Base-by-base conservation (phyloP, 179 eudicot species). In the Pouteria campechiana region DNA sequence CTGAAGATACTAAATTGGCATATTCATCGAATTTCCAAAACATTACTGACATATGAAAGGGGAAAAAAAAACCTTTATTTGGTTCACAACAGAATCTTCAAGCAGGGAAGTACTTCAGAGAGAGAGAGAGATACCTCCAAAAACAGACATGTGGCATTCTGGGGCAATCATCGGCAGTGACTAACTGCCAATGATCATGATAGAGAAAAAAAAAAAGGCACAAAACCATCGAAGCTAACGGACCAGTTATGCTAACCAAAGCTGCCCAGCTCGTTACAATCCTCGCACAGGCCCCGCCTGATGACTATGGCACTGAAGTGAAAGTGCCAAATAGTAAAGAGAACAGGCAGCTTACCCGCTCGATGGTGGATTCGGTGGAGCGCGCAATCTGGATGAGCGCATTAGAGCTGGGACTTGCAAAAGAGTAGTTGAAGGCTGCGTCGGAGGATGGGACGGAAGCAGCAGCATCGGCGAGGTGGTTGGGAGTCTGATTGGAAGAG, bases 291-390 rank as follows among this genome's bases (percentile, higher is more conserved):
- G 13, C 39, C 13, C 1, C 2, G 17, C 11, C 13, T 6, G 17
- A 37, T 6, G 21, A 14, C 4, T 9, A 10, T 17, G 11, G 3
- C 7, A 4, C 5, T 24, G 21, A 21, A 8, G 16, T 15, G 23
- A 0, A 15, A 17, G 15, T 6, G 44, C 34, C 5, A 15, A 8
- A 6, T 31, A 5, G 1, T 39, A 27, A 42, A 6, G 3, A 6
- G 13, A 39, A 4, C 2, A 3, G 4, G 6, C 3, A 33, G 3
- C 6, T 42, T 64, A 88, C 97, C 68, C 73, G 69, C 65, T 89
- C 97, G 20, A 85, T 63, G 12, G 57, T 18, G 7, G 85, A 76
- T 52, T 81, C 97, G 3, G 89, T 70, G 31, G 75, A 65, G 29
- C 47, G 65, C 38, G 58, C 49, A 25, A 74, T 57, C 4, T 58